Evolutionary conservation across 306 rosid genomes (phyloP).

Genomic region (Phaseolus lunatus): DNA sequence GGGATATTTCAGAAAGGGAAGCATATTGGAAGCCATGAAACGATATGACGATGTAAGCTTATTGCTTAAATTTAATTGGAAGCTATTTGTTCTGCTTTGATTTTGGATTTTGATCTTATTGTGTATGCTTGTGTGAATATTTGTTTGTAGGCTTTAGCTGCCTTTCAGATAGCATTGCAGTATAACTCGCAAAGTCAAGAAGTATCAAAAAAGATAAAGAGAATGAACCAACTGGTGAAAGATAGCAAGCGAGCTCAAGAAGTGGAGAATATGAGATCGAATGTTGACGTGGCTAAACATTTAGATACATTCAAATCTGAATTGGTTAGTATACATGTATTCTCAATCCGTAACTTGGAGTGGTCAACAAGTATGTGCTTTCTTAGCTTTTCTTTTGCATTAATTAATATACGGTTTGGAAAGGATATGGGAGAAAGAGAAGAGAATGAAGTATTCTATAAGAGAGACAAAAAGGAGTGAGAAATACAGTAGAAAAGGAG

Average conservation of each 20-base stretch:
- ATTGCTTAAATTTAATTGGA: constrained; percentile 33
- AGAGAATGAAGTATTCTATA: constrained; percentile 4
- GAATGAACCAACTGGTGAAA: constrained; percentile 66
- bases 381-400: constrained; percentile 31
- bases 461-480: not conserved
- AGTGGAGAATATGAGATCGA: constrained; percentile 84
- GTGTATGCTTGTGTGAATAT: constrained; percentile 30
- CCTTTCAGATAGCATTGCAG: constrained; percentile 79
- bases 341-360: not conserved
- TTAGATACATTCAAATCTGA: constrained; percentile 79
- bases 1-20: constrained; percentile 98
- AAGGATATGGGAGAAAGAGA: constrained; percentile 5
- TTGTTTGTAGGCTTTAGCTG: constrained; percentile 73
- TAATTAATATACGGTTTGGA: constrained; percentile 9
- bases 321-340: constrained; percentile 65
- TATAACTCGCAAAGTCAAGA: constrained; percentile 89
- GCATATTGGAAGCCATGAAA: constrained; percentile 94
- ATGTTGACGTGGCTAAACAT: constrained; percentile 83
- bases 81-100: not conserved
- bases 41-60: constrained; percentile 79
- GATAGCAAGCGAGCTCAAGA: constrained; percentile 84
- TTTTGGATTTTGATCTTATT: constrained; percentile 47
- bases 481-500: not conserved
- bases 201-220: constrained; percentile 89
- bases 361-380: constrained; percentile 12